A percentile compares a stretch with the other conserved stretches of the same genome.
Conservation (phyloP, 371 early-diverging fungal species). For the Mortierella sp. region DNA sequence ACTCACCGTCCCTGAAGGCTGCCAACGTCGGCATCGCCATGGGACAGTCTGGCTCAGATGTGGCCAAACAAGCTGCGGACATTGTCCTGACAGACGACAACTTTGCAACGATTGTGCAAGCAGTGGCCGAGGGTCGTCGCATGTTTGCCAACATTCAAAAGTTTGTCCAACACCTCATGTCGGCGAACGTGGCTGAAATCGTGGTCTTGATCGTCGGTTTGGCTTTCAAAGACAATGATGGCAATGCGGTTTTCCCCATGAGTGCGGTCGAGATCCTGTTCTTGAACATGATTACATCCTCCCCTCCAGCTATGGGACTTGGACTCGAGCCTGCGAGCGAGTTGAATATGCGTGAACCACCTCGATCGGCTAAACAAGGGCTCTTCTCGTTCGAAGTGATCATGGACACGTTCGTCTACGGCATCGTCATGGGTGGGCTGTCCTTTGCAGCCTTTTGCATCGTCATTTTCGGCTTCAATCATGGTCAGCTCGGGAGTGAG, state of each 20-base stretch:
- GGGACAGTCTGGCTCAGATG: conserved; percentile 90
- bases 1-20: conserved; percentile 90
- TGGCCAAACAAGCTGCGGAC: conserved; percentile 93
- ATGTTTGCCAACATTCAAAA: conserved; percentile 93
- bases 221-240: conserved; percentile 67
- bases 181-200: conserved; percentile 72
- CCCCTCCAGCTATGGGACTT: conserved; percentile 87
- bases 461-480: conserved; percentile 66
- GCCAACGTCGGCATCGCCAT: conserved; percentile 94
- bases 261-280: conserved; percentile 88
- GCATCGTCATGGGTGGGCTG: conserved; percentile 73
- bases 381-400: conserved; percentile 73
- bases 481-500: conserved; percentile 65
- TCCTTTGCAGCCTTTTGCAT: conserved; percentile 75
- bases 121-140: conserved; percentile 84
- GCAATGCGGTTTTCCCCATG: conserved; percentile 77
- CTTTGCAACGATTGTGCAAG: conserved; percentile 86
- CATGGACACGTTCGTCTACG: conserved; percentile 79
- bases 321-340: conserved; percentile 86
- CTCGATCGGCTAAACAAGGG: conserved; percentile 75
- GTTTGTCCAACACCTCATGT: conserved; percentile 89
- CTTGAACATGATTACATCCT: conserved; percentile 83
- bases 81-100: conserved; percentile 91
- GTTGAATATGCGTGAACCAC: conserved; percentile 84
- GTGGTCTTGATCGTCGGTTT: conserved; percentile 75